Evolutionary conservation across 768 basidiomycete species (phyloP).

Genomic region (Galerina marginata): DNA sequence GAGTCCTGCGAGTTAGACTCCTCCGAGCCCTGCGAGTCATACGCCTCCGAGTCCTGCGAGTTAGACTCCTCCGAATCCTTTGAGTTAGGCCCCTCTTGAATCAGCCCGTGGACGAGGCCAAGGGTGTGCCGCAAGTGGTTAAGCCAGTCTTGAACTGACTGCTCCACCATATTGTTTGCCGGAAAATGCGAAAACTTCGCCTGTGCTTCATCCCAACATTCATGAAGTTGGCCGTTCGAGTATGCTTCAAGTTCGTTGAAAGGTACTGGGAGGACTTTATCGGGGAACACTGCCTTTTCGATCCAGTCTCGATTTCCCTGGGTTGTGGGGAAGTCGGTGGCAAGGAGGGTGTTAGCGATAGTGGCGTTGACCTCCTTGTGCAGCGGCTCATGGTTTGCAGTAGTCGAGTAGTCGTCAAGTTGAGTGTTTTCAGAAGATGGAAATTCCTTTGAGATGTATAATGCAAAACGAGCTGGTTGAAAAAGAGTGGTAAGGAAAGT

Average conservation of each 20-base stretch:
- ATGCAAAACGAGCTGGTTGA: no score
- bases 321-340: background rate
- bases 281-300: background rate
- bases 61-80: no score
- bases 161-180: background rate
- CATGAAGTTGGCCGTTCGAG: background rate
- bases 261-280: background rate
- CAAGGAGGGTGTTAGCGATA: background rate
- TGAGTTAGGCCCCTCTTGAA: background rate
- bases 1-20: no score
- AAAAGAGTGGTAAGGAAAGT: no score
- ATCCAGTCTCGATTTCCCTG: background rate
- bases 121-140: background rate
- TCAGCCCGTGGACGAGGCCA: background rate
- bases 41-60: no score
- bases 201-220: background rate
- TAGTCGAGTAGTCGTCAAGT: no score
- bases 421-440: no score
- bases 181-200: background rate
- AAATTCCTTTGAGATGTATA: no score
- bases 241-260: background rate
- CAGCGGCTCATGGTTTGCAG: no score
- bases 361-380: background rate
- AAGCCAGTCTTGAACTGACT: background rate
- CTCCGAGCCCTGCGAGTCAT: no score